These are phyloP conservation scores for Jamesozyma hellenica DNA, from an alignment of 805 yeast species.

Conservation along the genomic window DNA sequence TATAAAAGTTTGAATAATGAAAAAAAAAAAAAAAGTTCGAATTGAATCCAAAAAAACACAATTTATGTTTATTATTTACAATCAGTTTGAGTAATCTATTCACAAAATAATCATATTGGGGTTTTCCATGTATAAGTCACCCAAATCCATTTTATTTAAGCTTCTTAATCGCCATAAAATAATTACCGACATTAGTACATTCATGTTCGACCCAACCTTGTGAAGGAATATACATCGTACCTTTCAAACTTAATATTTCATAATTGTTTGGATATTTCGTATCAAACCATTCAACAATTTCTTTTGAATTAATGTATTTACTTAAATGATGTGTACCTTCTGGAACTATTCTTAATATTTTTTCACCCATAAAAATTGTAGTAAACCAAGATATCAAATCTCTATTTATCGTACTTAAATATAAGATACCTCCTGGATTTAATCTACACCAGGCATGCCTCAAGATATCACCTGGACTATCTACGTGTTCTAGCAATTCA, in stretches of 20 bases:
- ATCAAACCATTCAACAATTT: slow-evolving; percentile 57
- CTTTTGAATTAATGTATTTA: slow-evolving; percentile 73
- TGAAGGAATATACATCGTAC: slow-evolving; percentile 75
- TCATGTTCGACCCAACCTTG: slow-evolving; percentile 74
- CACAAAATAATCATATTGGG: too few species aligned
- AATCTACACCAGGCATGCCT: slow-evolving; percentile 58
- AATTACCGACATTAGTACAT: slow-evolving; percentile 62
- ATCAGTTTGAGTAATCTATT: too few species aligned
- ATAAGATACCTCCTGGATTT: slow-evolving; percentile 63
- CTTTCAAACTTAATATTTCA: slow-evolving; percentile 57
- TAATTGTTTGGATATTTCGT: slow-evolving; percentile 35
- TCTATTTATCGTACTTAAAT: slow-evolving; percentile 85
- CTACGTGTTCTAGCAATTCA: slow-evolving; percentile 93
- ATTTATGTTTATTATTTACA: too few species aligned
- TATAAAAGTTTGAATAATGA: too few species aligned
- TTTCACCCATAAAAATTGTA: slow-evolving; percentile 84
- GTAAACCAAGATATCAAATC: slow-evolving; percentile 83
- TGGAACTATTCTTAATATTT: slow-evolving; percentile 73
- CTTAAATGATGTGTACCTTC: slow-evolving; percentile 81
- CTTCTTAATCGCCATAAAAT: slow-evolving; percentile 75
- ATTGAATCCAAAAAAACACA: too few species aligned
- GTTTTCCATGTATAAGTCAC: too few species aligned
- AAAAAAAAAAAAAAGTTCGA: too few species aligned
- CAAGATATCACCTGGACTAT: slow-evolving; percentile 66
- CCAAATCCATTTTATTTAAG: neutral